Evolutionary conservation across 2,329 filamentous ascomycete genomes (phyloP).

Genomic region (Ophiostoma tasmaniense): DNA sequence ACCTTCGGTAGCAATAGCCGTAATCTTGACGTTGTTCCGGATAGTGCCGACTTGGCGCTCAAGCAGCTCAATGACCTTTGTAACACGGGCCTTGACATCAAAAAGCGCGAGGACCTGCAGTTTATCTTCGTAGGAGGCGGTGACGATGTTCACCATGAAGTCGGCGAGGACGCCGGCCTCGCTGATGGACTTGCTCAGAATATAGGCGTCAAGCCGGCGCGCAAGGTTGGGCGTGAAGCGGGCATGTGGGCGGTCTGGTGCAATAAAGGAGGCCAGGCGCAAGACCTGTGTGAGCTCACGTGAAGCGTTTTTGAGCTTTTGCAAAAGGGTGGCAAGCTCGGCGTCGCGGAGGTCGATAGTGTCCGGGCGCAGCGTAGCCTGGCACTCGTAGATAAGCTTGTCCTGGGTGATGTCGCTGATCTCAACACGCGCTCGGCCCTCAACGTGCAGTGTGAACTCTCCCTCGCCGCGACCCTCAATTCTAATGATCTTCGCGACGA

Average conservation of each 20-base stretch:
- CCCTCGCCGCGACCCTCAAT: slow-evolving; percentile 66
- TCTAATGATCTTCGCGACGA: slow-evolving; percentile 68
- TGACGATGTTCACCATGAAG: slow-evolving; percentile 91
- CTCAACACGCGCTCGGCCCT: slow-evolving; percentile 59
- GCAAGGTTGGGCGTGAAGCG: slow-evolving; percentile 76
- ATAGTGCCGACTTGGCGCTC: slow-evolving; percentile 74
- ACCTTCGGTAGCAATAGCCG: slow-evolving; percentile 58
- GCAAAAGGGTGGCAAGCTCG: slow-evolving; percentile 62
- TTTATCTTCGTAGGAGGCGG: slow-evolving; percentile 84
- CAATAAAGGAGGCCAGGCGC: slow-evolving; percentile 74
- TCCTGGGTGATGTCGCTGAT: slow-evolving; percentile 54
- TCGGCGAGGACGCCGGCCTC: slow-evolving; percentile 85
- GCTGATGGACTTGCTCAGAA: slow-evolving; percentile 68
- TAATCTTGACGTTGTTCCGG: slow-evolving; percentile 80
- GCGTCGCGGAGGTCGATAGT: slow-evolving; percentile 43
- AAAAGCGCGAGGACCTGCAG: slow-evolving; percentile 75
- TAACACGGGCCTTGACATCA: slow-evolving; percentile 67
- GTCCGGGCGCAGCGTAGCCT: slow-evolving; percentile 64
- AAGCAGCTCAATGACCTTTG: slow-evolving; percentile 74
- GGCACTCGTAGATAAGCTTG: slow-evolving; percentile 71
- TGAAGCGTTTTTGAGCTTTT: slow-evolving; percentile 72
- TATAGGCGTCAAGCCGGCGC: slow-evolving; percentile 77
- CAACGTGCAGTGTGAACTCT: slow-evolving; percentile 77
- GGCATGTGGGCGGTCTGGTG: slow-evolving; percentile 54
- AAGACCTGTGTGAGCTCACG: slow-evolving; percentile 79